Percentiles rank a stretch among this genome's conserved stretches.
phyloP scores from a whole-genome alignment of 2,329 filamentous ascomycete species.

The Fusarium agapanthi region DNA sequence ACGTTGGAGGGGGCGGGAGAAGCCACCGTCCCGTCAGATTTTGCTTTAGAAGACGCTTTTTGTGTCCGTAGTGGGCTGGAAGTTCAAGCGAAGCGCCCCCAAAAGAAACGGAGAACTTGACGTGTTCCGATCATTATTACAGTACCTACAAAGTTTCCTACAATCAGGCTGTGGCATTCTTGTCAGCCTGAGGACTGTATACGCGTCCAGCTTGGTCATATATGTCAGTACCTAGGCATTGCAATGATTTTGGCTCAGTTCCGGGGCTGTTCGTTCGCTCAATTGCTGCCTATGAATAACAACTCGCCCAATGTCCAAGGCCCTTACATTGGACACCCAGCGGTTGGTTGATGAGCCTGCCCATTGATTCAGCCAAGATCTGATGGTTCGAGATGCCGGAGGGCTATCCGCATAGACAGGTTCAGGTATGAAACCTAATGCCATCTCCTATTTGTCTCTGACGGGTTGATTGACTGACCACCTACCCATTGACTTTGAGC shows the following conservation, averaged over 20 bases:
- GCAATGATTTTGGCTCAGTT: not conserved
- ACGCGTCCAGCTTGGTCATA: conserved; percentile 27
- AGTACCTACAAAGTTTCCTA: not conserved
- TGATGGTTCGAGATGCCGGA: not conserved
- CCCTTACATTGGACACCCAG: not conserved
- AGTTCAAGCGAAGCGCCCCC: not conserved
- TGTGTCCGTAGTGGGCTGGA: conserved; percentile 3
- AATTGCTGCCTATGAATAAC: not conserved
- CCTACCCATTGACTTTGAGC: not conserved
- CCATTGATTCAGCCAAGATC: not conserved
- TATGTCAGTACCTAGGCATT: not conserved
- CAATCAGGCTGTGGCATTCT: conserved; percentile 24
- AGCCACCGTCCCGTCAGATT: conserved; percentile 6
- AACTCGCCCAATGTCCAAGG: not conserved
- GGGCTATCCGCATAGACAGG: not conserved
- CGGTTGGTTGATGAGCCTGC: not conserved
- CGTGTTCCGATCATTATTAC: not conserved
- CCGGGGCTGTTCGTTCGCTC: not conserved
- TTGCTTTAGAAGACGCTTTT: not conserved
- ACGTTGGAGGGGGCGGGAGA: conserved; percentile 6
- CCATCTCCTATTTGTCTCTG: not conserved
- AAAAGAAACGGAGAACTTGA: not conserved
- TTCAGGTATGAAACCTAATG: not conserved
- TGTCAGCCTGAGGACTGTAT: conserved; percentile 19
- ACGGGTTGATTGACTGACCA: not conserved